Evolutionary conservation across 2,329 filamentous ascomycete genomes (phyloP), one percentile per base, ranked within the genome.

Genomic region (Diaporthe longicolla): DNA sequence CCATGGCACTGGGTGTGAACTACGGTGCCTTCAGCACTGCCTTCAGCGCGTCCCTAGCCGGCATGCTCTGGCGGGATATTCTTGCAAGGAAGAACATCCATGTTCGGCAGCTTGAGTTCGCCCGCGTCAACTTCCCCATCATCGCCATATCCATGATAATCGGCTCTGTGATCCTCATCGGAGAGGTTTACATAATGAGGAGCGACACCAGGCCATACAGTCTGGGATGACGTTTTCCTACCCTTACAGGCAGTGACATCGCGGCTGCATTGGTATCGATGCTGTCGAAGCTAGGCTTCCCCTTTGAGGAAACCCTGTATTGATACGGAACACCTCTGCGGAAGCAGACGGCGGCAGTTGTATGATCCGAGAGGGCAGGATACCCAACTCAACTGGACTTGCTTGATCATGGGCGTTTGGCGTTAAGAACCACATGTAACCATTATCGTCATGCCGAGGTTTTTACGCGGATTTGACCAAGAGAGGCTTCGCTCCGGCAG

Each of bases 1-100:
- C 89, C 80, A 93, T 94, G 91, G 93, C 93, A 0, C 83, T 95
- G 0, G 92, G 92, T 2, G 91, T 94, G 75, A 94, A 95, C 80
- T 94, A 91, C 73, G 93, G 93, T 5, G 93, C 93, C 0, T 94
- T 94, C 79, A 93, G 92, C 79, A 89, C 90, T 0, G 91, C 92
- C 0, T 93, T 95, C 77, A 93, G 91, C 76, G 93, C 92, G 0
- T 93, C 92, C 0, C 82, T 94, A 1, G 93, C 93, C 1, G 93
- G 93, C 1, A 85, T 95, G 11, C 83, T 94, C 0, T 95, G 93
- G 93, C 86, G 91, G 3, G 92, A 94, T 76, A 94, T 95, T 24
- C 85, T 94, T 0, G 82, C 81, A 0, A 85, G 92, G 37, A 94
- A 94, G 79, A 89, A 93, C 76, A 94, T 95, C 73, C 86, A 84